Percentiles rank a stretch among this genome's conserved stretches.
These are phyloP conservation scores for Phellinidium pouzarii DNA, from an alignment of 1,284 basidiomycete genomes.

Conservation along the genomic window DNA sequence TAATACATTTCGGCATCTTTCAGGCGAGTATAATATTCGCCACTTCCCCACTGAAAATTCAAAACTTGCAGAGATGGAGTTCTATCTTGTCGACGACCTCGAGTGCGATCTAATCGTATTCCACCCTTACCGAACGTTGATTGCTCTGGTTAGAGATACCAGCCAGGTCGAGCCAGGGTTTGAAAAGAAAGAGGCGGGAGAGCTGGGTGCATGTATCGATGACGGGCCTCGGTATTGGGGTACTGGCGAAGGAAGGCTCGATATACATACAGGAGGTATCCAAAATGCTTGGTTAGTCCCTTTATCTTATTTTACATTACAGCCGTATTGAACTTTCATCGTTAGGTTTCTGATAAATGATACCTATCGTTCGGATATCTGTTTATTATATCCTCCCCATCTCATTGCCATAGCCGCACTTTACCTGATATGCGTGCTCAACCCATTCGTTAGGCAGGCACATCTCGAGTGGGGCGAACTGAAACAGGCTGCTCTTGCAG, in stretches of 20 bases:
- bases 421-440: slow-evolving; percentile 76
- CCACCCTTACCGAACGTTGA: slow-evolving; percentile 88
- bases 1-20: neutral
- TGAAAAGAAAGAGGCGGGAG: slow-evolving; percentile 54
- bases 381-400: slow-evolving; percentile 89
- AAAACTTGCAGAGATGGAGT: slow-evolving; percentile 98
- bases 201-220: slow-evolving; percentile 50
- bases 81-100: slow-evolving; percentile 93
- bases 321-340: neutral
- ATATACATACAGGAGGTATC: slow-evolving; percentile 58
- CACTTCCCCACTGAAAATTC: slow-evolving; percentile 79
- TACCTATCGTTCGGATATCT: slow-evolving; percentile 86
- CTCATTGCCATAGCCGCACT: slow-evolving; percentile 88
- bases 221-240: slow-evolving; percentile 71
- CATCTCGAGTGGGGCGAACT: slow-evolving; percentile 26
- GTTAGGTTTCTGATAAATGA: slow-evolving; percentile 94
- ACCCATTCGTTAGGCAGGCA: slow-evolving; percentile 43
- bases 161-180: slow-evolving; percentile 23
- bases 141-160: slow-evolving; percentile 58
- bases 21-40: slow-evolving; percentile 63
- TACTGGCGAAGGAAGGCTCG: slow-evolving; percentile 60
- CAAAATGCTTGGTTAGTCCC: slow-evolving; percentile 67
- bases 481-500: slow-evolving; percentile 25
- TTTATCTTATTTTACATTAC: neutral
- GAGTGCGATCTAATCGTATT: slow-evolving; percentile 93